Base-by-base conservation (phyloP, 176 grass and related monocot genomes). In the Echinochloa phyllopogon region DNA sequence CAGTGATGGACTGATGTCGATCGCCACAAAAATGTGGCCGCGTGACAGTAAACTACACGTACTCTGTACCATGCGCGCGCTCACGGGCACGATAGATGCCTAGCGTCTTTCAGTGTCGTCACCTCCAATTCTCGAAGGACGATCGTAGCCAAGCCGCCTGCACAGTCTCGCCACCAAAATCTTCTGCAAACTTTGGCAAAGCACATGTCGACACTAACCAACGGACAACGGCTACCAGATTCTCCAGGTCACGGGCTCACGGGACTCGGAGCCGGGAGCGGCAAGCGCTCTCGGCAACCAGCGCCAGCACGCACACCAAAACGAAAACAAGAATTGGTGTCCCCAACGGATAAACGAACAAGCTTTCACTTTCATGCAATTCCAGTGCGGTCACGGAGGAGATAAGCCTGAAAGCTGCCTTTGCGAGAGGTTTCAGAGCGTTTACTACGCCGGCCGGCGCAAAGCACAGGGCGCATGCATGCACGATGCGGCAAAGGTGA, bases 371-470 rank as follows among this genome's bases (percentile, higher is more conserved):
- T 65, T 87, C 88, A 20, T 74, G 79, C 66, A 42, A 87, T 83
- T 83, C 67, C 84, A 90, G 84, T 86, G 72, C 57, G 88, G 4
- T n/a, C 39, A 20, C 40, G 41, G 50, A 67, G 68, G 11, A 36
- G 55, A 83, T 88, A 65, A 90, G 85, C 77, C 38, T 81, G 69
- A 87, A 87, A 87, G 64, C 77, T 76, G 15, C 77, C 70, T 77
- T 47, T 8, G 23, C 4, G 23, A 63, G 17, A 24, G 74, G 45
- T 68, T 87, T 82, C 65, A 29, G 21, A 29, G 21, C 2, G 24
- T 52, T 72, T 67, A 79, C 47, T 67, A 79, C 47, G 44, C 40
- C 75, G 75, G 57, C 36, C 74, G 81, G 87, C 53, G 65, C 69
- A 84, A 50, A 76, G 62, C 40, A 41, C 41, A 63, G 73, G 17